Evolutionary conservation across 2,329 filamentous ascomycete genomes (phyloP).

Genomic region (Hymenotorrendiella dingleyae): DNA sequence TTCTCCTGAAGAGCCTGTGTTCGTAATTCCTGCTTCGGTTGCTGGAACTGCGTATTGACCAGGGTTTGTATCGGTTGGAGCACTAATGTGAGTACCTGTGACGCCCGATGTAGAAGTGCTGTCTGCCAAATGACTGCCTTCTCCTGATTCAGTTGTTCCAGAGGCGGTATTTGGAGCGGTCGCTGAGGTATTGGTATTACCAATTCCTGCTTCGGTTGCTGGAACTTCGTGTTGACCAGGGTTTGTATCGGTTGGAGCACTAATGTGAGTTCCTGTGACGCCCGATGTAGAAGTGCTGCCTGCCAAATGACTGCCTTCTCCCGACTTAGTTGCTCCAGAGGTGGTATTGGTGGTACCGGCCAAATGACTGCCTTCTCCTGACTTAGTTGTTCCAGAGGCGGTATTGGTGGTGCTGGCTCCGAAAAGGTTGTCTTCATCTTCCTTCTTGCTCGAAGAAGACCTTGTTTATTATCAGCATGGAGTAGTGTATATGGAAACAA

Average conservation of each 20-base stretch:
- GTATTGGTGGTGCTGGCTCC: not conserved
- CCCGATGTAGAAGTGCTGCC: too few species aligned
- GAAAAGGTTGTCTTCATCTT: too few species aligned
- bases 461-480: too few species aligned
- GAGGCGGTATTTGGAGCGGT: not conserved
- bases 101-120: too few species aligned
- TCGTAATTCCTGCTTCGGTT: not conserved
- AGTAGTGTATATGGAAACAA: too few species aligned
- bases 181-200: not conserved
- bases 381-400: not conserved
- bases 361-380: constrained; percentile 9
- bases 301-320: constrained; percentile 7
- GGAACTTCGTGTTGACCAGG: not conserved
- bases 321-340: not conserved
- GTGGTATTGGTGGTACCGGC: not conserved
- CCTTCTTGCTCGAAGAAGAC: too few species aligned
- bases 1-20: not conserved
- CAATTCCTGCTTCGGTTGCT: not conserved
- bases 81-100: not conserved
- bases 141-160: not conserved
- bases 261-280: not conserved
- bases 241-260: not conserved
- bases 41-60: not conserved
- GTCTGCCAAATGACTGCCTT: constrained; percentile 6
- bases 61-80: not conserved